Conservation (phyloP, 495 filamentous ascomycete genomes). For the Penicillium salamii region DNA sequence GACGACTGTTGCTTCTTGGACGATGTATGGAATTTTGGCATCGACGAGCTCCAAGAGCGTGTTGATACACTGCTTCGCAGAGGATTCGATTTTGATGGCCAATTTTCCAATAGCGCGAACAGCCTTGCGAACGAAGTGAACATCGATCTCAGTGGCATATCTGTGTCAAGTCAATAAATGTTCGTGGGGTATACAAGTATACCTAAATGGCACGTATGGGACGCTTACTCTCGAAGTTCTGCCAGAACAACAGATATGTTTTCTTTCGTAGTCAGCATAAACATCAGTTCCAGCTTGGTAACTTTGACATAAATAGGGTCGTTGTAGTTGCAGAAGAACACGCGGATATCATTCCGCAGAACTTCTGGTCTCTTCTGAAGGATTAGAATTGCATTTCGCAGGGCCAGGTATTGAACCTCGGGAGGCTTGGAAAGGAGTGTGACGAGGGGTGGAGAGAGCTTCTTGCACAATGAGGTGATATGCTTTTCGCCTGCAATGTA, state of each 20-base stretch:
- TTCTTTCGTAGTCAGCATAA: slow-evolving; percentile 95
- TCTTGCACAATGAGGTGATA: slow-evolving; percentile 82
- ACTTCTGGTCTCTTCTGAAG: slow-evolving; percentile 92
- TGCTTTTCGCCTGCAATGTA: slow-evolving; percentile 95
- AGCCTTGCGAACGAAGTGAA: slow-evolving; percentile 97
- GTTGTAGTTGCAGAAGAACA: slow-evolving; percentile 99
- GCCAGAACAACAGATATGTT: slow-evolving; percentile 96
- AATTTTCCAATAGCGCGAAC: slow-evolving; percentile 97
- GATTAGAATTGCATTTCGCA: slow-evolving; percentile 92
- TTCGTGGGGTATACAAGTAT: not conserved
- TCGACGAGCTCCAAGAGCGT: slow-evolving; percentile 89
- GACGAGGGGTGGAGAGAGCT: slow-evolving; percentile 91
- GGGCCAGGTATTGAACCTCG: slow-evolving; percentile 93
- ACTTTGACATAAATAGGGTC: slow-evolving; percentile 99
- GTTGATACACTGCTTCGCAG: slow-evolving; percentile 86
- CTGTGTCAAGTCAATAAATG: slow-evolving; percentile 29
- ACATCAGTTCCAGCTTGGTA: slow-evolving; percentile 97
- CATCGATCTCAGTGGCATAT: slow-evolving; percentile 97
- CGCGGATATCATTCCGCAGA: slow-evolving; percentile 90
- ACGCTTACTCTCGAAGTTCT: slow-evolving; percentile 78
- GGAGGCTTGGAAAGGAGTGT: slow-evolving; percentile 94
- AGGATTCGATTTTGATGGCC: slow-evolving; percentile 97
- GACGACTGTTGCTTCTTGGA: slow-evolving; percentile 98
- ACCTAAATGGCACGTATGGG: not conserved
- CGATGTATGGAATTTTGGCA: slow-evolving; percentile 99